phyloP scores from a whole-genome alignment of 106 monocot genomes.

The Xerophyta viscosa region DNA sequence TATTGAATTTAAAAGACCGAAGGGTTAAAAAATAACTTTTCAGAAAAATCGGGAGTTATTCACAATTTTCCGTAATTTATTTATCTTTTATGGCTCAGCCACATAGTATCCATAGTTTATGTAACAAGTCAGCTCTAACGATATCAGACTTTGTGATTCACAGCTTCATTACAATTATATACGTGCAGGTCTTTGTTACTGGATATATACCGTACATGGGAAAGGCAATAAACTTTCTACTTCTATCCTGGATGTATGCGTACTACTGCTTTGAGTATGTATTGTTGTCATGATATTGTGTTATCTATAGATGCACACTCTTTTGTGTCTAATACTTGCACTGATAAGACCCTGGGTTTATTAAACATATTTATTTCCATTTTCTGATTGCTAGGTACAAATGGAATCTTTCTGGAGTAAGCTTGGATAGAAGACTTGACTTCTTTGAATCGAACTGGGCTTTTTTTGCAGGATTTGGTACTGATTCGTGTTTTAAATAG shows the following conservation, averaged over 20 bases:
- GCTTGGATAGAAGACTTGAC: slow-evolving; percentile 67
- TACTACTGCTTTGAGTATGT: slow-evolving; percentile 98
- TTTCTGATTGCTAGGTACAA: slow-evolving; percentile 64
- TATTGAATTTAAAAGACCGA: too few relatives aligned
- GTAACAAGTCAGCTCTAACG: too few relatives aligned
- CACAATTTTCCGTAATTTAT: too few relatives aligned
- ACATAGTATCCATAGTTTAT: too few relatives aligned
- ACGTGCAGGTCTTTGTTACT: slow-evolving; percentile 63
- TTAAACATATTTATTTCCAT: neutral
- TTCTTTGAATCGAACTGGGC: slow-evolving; percentile 98
- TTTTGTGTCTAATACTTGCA: too few relatives aligned
- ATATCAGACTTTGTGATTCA: too few relatives aligned
- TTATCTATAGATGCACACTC: too few relatives aligned
- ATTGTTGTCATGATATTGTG: neutral
- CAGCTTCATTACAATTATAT: neutral
- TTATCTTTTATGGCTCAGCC: too few relatives aligned
- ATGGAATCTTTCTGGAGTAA: slow-evolving; percentile 82
- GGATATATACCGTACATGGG: slow-evolving; percentile 79
- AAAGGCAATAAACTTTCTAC: slow-evolving; percentile 71
- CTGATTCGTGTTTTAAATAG: too few relatives aligned
- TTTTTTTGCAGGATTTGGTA: slow-evolving; percentile 98
- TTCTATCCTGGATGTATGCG: slow-evolving; percentile 93
- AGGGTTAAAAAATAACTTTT: too few relatives aligned
- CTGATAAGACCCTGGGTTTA: too few relatives aligned
- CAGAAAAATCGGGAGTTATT: too few relatives aligned